Evolutionary conservation across 768 basidiomycete species (phyloP).

Genomic region (Amanita brunnescens): DNA sequence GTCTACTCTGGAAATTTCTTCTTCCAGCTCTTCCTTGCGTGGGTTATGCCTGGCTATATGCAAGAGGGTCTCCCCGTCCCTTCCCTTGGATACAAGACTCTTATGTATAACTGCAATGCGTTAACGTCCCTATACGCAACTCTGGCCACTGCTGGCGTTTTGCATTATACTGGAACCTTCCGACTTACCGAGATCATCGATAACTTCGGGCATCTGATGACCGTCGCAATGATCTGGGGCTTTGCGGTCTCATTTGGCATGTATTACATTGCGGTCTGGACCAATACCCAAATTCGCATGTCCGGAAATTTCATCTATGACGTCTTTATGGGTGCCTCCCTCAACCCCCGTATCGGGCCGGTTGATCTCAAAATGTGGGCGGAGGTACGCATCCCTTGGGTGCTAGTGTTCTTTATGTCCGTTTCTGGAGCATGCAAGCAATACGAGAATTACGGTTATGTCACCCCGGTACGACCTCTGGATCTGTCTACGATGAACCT

Average conservation of each 20-base stretch:
- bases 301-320: conserved; percentile 94
- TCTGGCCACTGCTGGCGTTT: conserved; percentile 58
- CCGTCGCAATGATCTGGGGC: conserved; percentile 88
- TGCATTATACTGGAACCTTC: conserved; percentile 79
- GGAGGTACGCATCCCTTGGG: conserved; percentile 95
- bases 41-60: conserved; percentile 82
- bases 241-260: conserved; percentile 74
- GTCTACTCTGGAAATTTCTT: conserved; percentile 84
- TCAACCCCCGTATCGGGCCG: conserved; percentile 88
- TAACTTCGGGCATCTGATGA: conserved; percentile 93
- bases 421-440: conserved; percentile 94
- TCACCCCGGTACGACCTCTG: conserved; percentile 59
- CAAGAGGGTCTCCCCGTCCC: conserved; percentile 97
- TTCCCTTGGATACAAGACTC: conserved; percentile 84
- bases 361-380: conserved; percentile 99
- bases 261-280: conserved; percentile 70
- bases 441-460: conserved; percentile 85
- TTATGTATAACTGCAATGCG: conserved; percentile 97
- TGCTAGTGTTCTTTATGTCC: conserved; percentile 87
- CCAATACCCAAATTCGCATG: conserved; percentile 83
- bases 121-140: conserved; percentile 79
- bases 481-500: not conserved
- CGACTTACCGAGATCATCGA: conserved; percentile 92
- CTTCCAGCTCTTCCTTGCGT: conserved; percentile 86
- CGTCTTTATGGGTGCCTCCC: conserved; percentile 90